Percentiles rank a stretch among this genome's conserved stretches.
Evolutionary conservation across 352 stramenopile genomes (phyloP).

Genomic region (Globisporangium okanoganense): DNA sequence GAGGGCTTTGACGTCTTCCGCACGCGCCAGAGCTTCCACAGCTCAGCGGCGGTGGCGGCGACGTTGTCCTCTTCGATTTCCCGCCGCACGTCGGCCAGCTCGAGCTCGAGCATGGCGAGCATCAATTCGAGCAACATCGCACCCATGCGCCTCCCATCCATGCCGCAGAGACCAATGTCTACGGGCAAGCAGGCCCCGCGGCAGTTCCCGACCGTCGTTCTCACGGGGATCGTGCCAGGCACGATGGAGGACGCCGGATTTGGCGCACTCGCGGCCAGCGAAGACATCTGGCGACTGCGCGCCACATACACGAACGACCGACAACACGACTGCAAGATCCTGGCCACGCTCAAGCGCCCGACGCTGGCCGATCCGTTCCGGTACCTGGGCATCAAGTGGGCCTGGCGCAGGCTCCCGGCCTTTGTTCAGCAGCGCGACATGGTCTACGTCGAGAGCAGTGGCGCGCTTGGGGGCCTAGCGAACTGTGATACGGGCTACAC

Average conservation of each 20-base stretch:
- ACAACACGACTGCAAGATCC: conserved; percentile 20
- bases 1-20: conserved; percentile 2
- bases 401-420: not conserved
- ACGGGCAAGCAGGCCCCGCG: not conserved
- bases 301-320: conserved; percentile 27
- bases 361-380: conserved; percentile 14
- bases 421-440: conserved; percentile 14
- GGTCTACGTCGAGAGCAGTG: conserved; percentile 35
- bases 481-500: conserved; percentile 32
- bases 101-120: too few species aligned
- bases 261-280: conserved; percentile 18
- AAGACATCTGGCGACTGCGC: conserved; percentile 23
- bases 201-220: not conserved
- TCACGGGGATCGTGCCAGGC: not conserved
- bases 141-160: not conserved
- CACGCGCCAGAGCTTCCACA: not conserved
- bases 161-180: not conserved
- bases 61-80: not conserved
- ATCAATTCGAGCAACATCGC: too few species aligned
- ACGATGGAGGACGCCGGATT: conserved; percentile 17
- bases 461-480: conserved; percentile 23
- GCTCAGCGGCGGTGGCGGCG: not conserved
- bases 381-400: conserved; percentile 18
- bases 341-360: conserved; percentile 25
- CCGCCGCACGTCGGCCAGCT: too few species aligned